Conservation (phyloP, 441 rosid species). For the Croton laevigatus region DNA sequence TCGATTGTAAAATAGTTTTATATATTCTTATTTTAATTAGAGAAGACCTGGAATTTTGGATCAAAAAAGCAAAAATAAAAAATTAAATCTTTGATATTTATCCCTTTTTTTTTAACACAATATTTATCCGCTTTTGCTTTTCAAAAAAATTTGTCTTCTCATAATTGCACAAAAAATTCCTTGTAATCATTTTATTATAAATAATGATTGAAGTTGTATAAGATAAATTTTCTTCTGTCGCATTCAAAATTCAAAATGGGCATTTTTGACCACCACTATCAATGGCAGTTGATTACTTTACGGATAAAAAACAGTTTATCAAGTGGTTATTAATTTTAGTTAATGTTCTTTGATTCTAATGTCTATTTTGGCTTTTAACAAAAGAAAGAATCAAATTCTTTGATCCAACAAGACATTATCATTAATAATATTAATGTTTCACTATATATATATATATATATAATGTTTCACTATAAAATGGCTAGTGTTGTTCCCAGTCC, state of each 20-base stretch:
- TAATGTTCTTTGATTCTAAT: background rate
- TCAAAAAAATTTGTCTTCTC: too few relatives aligned
- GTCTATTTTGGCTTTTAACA: background rate
- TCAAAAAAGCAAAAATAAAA: too few relatives aligned
- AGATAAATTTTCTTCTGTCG: background rate
- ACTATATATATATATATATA: too few relatives aligned
- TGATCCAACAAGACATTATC: background rate
- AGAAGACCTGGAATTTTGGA: too few relatives aligned
- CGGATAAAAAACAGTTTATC: background rate
- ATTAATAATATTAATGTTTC: too few relatives aligned
- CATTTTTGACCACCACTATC: background rate
- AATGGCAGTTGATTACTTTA: background rate
- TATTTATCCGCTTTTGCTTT: too few relatives aligned
- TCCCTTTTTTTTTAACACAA: too few relatives aligned
- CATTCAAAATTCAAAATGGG: background rate
- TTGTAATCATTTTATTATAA: background rate
- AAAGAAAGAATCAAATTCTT: background rate
- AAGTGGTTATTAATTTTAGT: background rate
- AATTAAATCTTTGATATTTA: too few relatives aligned
- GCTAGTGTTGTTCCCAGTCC: background rate
- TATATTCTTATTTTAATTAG: too few relatives aligned
- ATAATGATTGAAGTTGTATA: background rate
- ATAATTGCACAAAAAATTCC: too few relatives aligned
- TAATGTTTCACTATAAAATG: background rate
- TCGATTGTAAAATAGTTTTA: too few relatives aligned